Conservation (phyloP, 768 basidiomycete species). For the Strobilomyces dryophilus region DNA sequence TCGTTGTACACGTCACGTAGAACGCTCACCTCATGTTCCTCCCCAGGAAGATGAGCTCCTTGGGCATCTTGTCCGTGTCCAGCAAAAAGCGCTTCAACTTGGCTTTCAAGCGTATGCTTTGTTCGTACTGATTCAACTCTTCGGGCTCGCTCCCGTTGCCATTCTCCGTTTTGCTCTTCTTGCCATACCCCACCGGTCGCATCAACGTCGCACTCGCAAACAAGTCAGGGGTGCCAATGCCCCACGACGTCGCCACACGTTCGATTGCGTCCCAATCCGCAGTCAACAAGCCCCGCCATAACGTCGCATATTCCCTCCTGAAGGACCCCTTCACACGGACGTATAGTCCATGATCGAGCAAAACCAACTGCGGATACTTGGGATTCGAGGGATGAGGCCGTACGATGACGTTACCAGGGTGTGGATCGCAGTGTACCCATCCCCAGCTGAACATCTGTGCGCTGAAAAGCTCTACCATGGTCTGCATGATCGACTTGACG, state of each 20-base stretch:
- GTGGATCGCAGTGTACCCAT: slow-evolving; percentile 78
- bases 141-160: slow-evolving; percentile 7
- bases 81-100: slow-evolving; percentile 60
- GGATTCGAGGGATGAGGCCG: slow-evolving; percentile 38
- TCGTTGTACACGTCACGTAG: not conserved
- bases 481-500: slow-evolving; percentile 66
- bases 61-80: slow-evolving; percentile 78
- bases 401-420: slow-evolving; percentile 77
- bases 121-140: slow-evolving; percentile 59
- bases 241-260: slow-evolving; percentile 55
- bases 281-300: slow-evolving; percentile 68
- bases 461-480: slow-evolving; percentile 83
- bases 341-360: slow-evolving; percentile 93
- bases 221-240: slow-evolving; percentile 65
- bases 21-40: slow-evolving; percentile 62
- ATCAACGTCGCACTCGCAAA: slow-evolving; percentile 72
- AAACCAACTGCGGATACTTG: slow-evolving; percentile 57
- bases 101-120: slow-evolving; percentile 63
- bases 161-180: not conserved
- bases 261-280: slow-evolving; percentile 53
- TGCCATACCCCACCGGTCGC: slow-evolving; percentile 48
- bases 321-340: slow-evolving; percentile 67
- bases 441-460: slow-evolving; percentile 93
- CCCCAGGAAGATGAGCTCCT: slow-evolving; percentile 69
- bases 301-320: slow-evolving; percentile 65